Conservation (phyloP, 495 filamentous ascomycete species). For the Xylaria sp. region DNA sequence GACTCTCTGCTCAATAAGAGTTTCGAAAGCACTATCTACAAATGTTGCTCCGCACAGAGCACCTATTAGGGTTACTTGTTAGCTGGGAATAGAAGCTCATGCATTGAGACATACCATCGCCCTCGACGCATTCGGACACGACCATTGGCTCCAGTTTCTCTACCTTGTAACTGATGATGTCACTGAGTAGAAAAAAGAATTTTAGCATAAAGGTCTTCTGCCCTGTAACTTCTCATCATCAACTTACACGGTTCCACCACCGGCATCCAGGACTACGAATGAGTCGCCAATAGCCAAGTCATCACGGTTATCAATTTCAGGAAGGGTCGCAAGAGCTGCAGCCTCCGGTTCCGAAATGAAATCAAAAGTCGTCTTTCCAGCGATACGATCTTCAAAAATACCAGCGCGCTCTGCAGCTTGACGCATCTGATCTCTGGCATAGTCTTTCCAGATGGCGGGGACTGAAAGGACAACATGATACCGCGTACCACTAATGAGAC, state of each 20-base stretch:
- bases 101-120: constrained; percentile 8
- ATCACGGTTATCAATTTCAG: neutral
- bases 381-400: constrained; percentile 5
- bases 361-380: constrained; percentile 3
- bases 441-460: constrained; percentile 31
- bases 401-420: constrained; percentile 25
- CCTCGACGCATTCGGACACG: constrained; percentile 24
- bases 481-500: neutral
- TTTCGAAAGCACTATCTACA: constrained; percentile 11
- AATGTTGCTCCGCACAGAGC: constrained; percentile 14
- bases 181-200: neutral
- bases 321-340: constrained; percentile 17
- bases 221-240: too few relatives aligned
- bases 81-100: neutral
- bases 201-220: neutral
- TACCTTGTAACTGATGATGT: constrained; percentile 26
- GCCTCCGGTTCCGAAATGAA: constrained; percentile 32
- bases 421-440: constrained; percentile 19
- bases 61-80: neutral
- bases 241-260: constrained; percentile 28
- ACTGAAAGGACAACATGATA: constrained; percentile 28
- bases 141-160: constrained; percentile 8
- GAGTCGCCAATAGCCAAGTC: neutral
- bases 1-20: neutral
- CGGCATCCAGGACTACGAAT: constrained; percentile 22